Evolutionary conservation across 768 basidiomycete genomes (phyloP), one percentile per base, ranked within the genome.

Genomic region (Wakefieldia striispora): DNA sequence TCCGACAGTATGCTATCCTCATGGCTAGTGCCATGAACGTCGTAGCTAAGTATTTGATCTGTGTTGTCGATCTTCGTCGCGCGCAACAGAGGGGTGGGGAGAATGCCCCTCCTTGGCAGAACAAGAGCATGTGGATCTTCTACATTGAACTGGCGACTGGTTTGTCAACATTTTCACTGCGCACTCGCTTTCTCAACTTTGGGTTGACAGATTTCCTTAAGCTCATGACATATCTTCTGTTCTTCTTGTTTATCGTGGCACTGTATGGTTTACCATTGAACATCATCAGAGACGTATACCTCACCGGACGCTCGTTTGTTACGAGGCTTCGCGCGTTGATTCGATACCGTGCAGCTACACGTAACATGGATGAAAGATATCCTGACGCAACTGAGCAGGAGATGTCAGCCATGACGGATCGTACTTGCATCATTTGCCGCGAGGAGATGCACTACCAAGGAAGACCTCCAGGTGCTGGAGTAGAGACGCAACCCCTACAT

Each of bases 81-180:
- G 92, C 94, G 2, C 80, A 83, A 41, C 73, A 75, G 45, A 71
- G 86, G 49, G 91, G 91, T 33, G 89, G 89, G 26, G 90, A 88
- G 67, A 88, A 87, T 66, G 84, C 89, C 2, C 86, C 93, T 54
- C 82, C 86, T 40, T 98, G 97, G 97, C 95, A 99, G 68, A 88
- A 94, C 63, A 98, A 97, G 76, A 93, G 91, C 73, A 95, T 97
- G 85, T 95, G 84, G 77, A 75, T 89, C 9, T 97, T 97, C 73
- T 98, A 97, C 64, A 83, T 97, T 49, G 97, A 98, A 63, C 72
- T 98, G 45, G 75, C 78, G 23, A 95, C 94, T 36, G 94, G 95
- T 95, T 55, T 40, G 82, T 70, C 17, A 38, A 45, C 11, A 19
- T 29, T 40, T 41, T 38, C 7, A 45, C 41, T 46, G 29, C 43